Evolutionary conservation across 2,329 filamentous ascomycete genomes (phyloP).

Genomic region (Aureobasidium leucospermi): DNA sequence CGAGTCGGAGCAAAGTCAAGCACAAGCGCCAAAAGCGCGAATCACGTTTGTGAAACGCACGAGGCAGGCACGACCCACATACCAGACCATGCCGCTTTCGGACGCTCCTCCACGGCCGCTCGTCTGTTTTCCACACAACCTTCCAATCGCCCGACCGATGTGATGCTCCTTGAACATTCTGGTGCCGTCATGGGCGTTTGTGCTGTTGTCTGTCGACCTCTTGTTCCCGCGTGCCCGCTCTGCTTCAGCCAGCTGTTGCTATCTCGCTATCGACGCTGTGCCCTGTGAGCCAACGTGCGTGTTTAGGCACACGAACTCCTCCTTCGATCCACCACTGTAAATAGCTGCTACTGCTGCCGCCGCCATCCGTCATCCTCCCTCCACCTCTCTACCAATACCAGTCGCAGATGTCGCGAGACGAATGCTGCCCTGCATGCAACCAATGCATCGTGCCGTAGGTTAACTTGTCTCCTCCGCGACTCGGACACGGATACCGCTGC

Average conservation of each 20-base stretch:
- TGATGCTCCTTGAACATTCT: neutral
- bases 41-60: constrained; percentile 12
- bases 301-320: neutral
- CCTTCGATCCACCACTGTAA: neutral
- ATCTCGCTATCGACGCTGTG: neutral
- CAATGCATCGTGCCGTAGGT: constrained; percentile 5
- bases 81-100: neutral
- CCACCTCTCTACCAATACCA: neutral
- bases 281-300: neutral
- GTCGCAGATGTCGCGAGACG: neutral
- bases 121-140: neutral
- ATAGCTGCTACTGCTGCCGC: constrained; percentile 5
- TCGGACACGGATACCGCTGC: constrained; percentile 4
- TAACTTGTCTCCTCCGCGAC: neutral
- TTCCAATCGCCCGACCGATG: neutral
- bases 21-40: constrained; percentile 8
- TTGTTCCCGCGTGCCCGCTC: neutral
- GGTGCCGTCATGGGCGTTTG: neutral
- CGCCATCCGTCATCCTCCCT: constrained; percentile 3
- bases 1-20: constrained; percentile 11
- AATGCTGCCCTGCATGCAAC: constrained; percentile 3
- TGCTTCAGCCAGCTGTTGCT: neutral
- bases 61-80: constrained; percentile 5
- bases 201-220: neutral
- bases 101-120: neutral